phyloP scores from a whole-genome alignment of 768 basidiomycete genomes.

The Asterophora lycoperdoides region DNA sequence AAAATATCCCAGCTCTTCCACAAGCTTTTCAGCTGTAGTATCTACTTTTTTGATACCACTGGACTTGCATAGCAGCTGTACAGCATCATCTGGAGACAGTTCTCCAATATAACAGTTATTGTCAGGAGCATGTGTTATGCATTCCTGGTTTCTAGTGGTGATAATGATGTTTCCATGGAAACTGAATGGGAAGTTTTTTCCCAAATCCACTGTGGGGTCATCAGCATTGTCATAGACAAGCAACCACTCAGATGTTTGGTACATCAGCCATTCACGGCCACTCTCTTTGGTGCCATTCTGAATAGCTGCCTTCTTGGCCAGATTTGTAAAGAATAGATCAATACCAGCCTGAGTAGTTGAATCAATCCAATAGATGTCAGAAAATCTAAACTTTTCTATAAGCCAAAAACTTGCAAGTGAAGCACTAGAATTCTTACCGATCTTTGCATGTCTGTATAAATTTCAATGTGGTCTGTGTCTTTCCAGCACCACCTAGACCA shows the following conservation, averaged over 20 bases:
- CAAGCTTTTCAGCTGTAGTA: not conserved
- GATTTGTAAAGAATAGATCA: not conserved
- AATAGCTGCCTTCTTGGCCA: not conserved
- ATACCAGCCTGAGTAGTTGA: not conserved
- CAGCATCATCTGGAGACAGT: not conserved
- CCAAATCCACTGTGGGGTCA: not conserved
- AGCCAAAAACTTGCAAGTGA: not conserved
- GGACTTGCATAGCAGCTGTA: not conserved
- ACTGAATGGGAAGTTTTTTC: not conserved
- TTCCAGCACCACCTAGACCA: not conserved
- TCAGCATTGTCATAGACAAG: slow-evolving; percentile 6
- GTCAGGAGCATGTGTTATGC: not conserved
- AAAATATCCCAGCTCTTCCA: slow-evolving; percentile 1
- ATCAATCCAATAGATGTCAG: not conserved
- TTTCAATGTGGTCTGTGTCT: not conserved
- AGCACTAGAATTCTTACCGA: not conserved
- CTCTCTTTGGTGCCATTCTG: no score
- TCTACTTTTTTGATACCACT: not conserved
- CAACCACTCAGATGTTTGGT: slow-evolving; percentile 1
- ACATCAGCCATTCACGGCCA: not conserved
- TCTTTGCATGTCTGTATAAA: not conserved
- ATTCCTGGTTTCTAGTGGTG: slow-evolving; percentile 1
- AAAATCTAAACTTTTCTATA: not conserved
- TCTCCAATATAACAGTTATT: not conserved
- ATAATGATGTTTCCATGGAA: slow-evolving; percentile 9